These are phyloP conservation scores for Zalaria sp. DNA, from an alignment of 2,329 filamentous ascomycete species.

Conservation along the genomic window DNA sequence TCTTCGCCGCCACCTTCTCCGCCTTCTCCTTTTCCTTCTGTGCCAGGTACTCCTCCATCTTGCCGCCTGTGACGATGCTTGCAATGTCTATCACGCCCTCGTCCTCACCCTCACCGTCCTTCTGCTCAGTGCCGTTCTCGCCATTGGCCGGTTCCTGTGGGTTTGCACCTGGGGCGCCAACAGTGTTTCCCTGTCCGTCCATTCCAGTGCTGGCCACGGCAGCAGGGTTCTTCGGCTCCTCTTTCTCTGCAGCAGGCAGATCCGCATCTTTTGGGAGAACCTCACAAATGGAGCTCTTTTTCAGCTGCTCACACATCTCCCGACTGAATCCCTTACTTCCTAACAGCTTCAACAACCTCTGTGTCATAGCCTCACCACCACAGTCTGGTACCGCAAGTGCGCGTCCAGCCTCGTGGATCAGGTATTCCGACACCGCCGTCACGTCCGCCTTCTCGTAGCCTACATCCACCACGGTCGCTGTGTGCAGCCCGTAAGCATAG, in stretches of 20 bases:
- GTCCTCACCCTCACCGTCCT: constrained; percentile 35
- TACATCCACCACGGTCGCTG: constrained; percentile 78
- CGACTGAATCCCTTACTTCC: constrained; percentile 40
- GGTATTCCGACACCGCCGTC: constrained; percentile 74
- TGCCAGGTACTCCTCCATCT: constrained; percentile 68
- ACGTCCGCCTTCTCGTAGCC: constrained; percentile 87
- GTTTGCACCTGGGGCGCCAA: constrained; percentile 27
- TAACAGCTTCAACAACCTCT: constrained; percentile 54
- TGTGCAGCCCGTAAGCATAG: constrained; percentile 67
- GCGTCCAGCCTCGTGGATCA: constrained; percentile 55
- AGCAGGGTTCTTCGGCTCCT: constrained; percentile 37
- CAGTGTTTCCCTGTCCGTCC: constrained; percentile 27
- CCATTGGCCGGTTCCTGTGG: constrained; percentile 42
- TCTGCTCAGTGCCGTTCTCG: constrained; percentile 37
- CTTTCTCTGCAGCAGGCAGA: constrained; percentile 33
- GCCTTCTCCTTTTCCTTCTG: constrained; percentile 55
- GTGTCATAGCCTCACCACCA: constrained; percentile 79
- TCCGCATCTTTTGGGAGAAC: constrained; percentile 41
- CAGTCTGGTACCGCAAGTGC: constrained; percentile 49
- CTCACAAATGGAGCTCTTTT: constrained; percentile 49
- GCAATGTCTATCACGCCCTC: constrained; percentile 74
- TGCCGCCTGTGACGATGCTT: constrained; percentile 69
- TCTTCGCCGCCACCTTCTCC: constrained; percentile 46
- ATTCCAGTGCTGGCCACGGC: constrained; percentile 42
- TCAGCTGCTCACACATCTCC: constrained; percentile 53